Percentiles rank a stretch among this genome's conserved stretches.
phyloP scores from a whole-genome alignment of 2,329 filamentous ascomycete species.

The Penicillium sp. region DNA sequence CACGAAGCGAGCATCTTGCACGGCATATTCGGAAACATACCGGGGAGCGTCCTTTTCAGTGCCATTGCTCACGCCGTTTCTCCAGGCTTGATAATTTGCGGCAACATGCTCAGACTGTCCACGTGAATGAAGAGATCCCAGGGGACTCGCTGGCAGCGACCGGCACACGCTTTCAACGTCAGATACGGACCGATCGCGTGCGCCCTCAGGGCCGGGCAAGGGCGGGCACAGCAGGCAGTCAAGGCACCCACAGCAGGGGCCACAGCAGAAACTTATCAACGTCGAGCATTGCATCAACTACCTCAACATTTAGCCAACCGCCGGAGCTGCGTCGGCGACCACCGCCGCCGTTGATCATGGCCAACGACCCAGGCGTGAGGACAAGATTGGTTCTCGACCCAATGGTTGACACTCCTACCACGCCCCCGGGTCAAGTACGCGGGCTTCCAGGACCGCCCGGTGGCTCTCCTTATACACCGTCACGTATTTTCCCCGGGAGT shows the following conservation, averaged over 20 bases:
- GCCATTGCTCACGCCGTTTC: conserved; percentile 91
- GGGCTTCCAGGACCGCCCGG: conserved; percentile 69
- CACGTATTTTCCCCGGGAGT: conserved; percentile 74
- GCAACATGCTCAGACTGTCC: conserved; percentile 96
- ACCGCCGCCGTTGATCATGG: conserved; percentile 83
- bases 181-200: conserved; percentile 85
- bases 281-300: conserved; percentile 80
- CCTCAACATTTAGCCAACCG: conserved; percentile 69
- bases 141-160: conserved; percentile 90
- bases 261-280: conserved; percentile 85
- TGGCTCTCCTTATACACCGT: conserved; percentile 81
- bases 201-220: conserved; percentile 75
- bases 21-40: conserved; percentile 98
- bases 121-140: conserved; percentile 96
- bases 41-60: conserved; percentile 94
- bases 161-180: conserved; percentile 87
- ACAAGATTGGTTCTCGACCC: conserved; percentile 54
- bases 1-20: conserved; percentile 91
- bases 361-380: conserved; percentile 64
- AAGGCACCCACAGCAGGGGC: conserved; percentile 72
- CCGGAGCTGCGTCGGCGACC: conserved; percentile 73
- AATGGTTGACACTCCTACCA: conserved; percentile 68
- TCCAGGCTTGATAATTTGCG: conserved; percentile 92
- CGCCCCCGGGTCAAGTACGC: conserved; percentile 67
- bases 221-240: conserved; percentile 76